Percentiles rank a stretch among this genome's conserved stretches.
Evolutionary conservation across 2,329 filamentous ascomycete genomes (phyloP).

Genomic region (Neopestalotiopsis sp.): DNA sequence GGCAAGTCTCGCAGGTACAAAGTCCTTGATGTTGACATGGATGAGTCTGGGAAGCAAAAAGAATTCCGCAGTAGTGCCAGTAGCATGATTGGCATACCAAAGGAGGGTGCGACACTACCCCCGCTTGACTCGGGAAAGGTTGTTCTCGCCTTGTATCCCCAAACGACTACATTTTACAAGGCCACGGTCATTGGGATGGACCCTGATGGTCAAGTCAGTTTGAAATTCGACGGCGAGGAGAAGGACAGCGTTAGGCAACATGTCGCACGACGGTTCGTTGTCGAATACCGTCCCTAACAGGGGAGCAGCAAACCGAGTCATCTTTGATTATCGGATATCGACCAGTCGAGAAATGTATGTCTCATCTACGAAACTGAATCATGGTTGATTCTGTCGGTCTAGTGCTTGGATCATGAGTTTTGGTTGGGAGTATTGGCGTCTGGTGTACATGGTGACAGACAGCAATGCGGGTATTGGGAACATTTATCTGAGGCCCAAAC

Average conservation of each 20-base stretch:
- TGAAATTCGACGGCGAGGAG: constrained; percentile 83
- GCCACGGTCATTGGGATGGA: constrained; percentile 79
- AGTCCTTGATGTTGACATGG: constrained; percentile 80
- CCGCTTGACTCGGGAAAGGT: constrained; percentile 72
- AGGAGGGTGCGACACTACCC: constrained; percentile 56
- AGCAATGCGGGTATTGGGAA: background rate
- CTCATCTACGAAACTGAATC: background rate
- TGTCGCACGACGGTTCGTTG: constrained; percentile 77
- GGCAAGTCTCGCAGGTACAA: constrained; percentile 80
- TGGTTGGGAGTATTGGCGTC: background rate
- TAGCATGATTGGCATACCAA: constrained; percentile 79
- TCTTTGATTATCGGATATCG: background rate
- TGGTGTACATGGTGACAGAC: background rate
- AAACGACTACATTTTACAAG: constrained; percentile 86
- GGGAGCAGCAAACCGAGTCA: background rate
- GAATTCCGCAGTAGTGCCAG: constrained; percentile 75
- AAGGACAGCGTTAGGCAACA: constrained; percentile 75
- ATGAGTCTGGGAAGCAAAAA: constrained; percentile 69
- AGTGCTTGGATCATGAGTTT: background rate
- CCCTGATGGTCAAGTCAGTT: constrained; percentile 58
- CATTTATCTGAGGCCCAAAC: background rate
- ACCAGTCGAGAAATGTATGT: background rate
- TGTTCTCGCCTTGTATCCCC: constrained; percentile 80
- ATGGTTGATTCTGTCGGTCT: background rate
- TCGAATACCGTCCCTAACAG: constrained; percentile 64